Evolutionary conservation across 1,284 basidiomycete genomes (phyloP).

Genomic region (Malassezia dermatis): DNA sequence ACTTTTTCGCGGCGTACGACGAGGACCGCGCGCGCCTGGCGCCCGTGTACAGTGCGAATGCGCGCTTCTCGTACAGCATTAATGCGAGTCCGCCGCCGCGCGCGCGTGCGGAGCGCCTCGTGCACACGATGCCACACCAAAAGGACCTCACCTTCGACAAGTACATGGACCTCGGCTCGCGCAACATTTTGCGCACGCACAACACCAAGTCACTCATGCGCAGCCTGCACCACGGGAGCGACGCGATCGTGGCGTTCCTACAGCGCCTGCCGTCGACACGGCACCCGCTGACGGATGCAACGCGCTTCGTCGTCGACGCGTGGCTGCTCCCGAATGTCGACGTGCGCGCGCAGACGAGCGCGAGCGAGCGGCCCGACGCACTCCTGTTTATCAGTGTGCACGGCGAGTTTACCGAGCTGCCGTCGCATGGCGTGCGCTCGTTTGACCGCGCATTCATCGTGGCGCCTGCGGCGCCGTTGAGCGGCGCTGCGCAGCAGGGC

Average conservation of each 20-base stretch:
- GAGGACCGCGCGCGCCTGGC: constrained; percentile 60
- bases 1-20: constrained; percentile 69
- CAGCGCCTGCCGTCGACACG: constrained; percentile 63
- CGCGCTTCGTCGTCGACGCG: constrained; percentile 76
- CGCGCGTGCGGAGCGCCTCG: constrained; percentile 43
- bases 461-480: constrained; percentile 66
- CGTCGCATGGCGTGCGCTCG: constrained; percentile 62
- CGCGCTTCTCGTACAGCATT: constrained; percentile 76
- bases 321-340: constrained; percentile 56
- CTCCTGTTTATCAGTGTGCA: constrained; percentile 72
- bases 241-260: constrained; percentile 59
- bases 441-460: constrained; percentile 88
- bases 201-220: constrained; percentile 23
- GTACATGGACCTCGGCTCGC: constrained; percentile 53
- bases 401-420: constrained; percentile 74
- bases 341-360: constrained; percentile 29
- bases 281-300: constrained; percentile 58
- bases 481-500: constrained; percentile 67
- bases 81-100: constrained; percentile 75
- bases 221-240: constrained; percentile 58
- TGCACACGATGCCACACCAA: constrained; percentile 61
- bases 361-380: constrained; percentile 49
- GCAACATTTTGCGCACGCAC: constrained; percentile 42
- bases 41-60: constrained; percentile 67
- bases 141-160: constrained; percentile 63